Base-by-base conservation (phyloP, 345 rosid species). In the Gossypioides kirkii region DNA sequence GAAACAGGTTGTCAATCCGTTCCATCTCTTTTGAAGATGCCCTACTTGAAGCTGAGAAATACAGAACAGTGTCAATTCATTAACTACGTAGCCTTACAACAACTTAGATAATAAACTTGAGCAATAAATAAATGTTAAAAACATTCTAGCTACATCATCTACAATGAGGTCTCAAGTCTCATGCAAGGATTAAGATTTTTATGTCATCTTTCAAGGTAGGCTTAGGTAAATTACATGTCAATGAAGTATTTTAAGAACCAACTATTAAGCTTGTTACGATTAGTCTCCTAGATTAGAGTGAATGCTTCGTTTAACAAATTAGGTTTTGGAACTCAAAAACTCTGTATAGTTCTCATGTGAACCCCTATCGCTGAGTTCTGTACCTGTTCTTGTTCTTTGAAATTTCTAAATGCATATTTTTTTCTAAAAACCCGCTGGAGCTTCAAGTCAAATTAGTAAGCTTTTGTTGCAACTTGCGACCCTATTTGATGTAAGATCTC, bases 1-100 rank as follows among this genome's bases (percentile, higher is more conserved):
- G 61, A 74, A 89, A 92, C 11, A 92, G 75, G 74, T 80, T 86
- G 79, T 95, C 98, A 14, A 91, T 91, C 80, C 98, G 87, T 71
- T 92, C 98, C 91, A 92, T 88, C 86, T 92, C 99, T 78, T 90
- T 92, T 18, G 90, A 87, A 82, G 90, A 86, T 58, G 97, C 91
- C 87, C 85, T 92, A 73, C 96, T 86, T 72, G 98, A 84, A 69
- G 91, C 99, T 91, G 84, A 63, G 79, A 76, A 47, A 80, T n/a
- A n/a, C 6, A 36, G 9, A 54, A 61, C 20, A 10, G 17, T 3
- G 9, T 12, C 22, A 55, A n/a, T 14, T 11, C n/a, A 61, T 49
- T 50, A 7, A 22, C 23, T 7, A 54, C 13, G 13, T 12, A 46
- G 50, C 63, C 53, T 6, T 32, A 12, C 70, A 78, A 13, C 74